phyloP scores from a whole-genome alignment of 805 yeast genomes.

The Saccharomycopsis microspora region DNA sequence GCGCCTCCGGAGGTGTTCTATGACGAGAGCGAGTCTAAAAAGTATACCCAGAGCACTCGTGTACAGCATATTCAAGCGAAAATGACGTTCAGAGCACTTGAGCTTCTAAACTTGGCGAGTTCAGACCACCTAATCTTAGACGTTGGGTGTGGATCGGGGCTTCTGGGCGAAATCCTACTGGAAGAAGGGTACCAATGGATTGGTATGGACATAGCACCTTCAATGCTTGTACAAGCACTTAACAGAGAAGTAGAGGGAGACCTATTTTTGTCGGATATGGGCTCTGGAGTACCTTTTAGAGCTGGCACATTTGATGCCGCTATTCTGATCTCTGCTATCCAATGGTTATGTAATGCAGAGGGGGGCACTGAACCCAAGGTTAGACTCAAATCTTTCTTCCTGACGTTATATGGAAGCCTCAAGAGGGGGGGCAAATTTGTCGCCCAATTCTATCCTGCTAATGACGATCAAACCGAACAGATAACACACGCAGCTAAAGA shows the following conservation, averaged over 20 bases:
- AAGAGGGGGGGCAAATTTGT: slow-evolving; percentile 95
- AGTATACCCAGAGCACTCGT: slow-evolving; percentile 88
- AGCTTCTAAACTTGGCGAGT: slow-evolving; percentile 59
- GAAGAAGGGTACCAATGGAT: slow-evolving; percentile 94
- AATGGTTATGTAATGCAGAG: slow-evolving; percentile 98
- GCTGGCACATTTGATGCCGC: slow-evolving; percentile 97
- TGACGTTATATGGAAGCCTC: slow-evolving; percentile 74
- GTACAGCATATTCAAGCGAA: slow-evolving; percentile 97
- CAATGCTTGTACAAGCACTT: slow-evolving; percentile 90
- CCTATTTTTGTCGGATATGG: slow-evolving; percentile 83
- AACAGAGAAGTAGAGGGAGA: slow-evolving; percentile 94
- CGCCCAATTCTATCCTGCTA: slow-evolving; percentile 92
- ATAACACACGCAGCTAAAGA: slow-evolving; percentile 80
- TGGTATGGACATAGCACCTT: slow-evolving; percentile 93
- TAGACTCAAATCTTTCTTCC: slow-evolving; percentile 74
- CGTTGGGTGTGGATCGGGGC: slow-evolving; percentile 95
- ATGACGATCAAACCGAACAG: slow-evolving; percentile 72
- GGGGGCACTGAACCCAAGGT: slow-evolving; percentile 72
- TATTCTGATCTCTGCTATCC: slow-evolving; percentile 87
- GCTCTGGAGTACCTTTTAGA: slow-evolving; percentile 87
- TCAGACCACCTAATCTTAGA: slow-evolving; percentile 66
- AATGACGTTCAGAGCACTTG: slow-evolving; percentile 92
- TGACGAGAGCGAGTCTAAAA: slow-evolving; percentile 79
- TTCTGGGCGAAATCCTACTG: slow-evolving; percentile 85
- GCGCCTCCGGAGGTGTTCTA: slow-evolving; percentile 97